Percentiles rank a stretch among this genome's conserved stretches.
Conservation (phyloP, 1,284 basidiomycete species). For the Melampsora americana region DNA sequence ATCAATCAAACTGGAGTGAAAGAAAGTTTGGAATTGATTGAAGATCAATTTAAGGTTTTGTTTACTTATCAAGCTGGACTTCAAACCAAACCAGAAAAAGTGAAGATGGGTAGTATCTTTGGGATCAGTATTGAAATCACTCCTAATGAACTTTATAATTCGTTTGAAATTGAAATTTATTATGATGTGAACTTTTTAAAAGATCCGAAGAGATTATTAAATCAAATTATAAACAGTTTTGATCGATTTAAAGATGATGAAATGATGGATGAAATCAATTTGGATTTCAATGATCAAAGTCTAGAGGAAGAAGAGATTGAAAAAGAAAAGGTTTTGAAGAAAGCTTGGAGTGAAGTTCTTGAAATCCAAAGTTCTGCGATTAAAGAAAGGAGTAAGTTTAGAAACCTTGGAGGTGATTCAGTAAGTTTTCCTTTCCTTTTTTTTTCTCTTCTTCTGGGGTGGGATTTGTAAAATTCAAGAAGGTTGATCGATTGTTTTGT, state of each 20-base stretch:
- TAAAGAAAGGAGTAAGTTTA: conserved; percentile 44
- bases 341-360: conserved; percentile 46
- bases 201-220: neutral
- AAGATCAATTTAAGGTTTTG: conserved; percentile 46
- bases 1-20: conserved; percentile 12
- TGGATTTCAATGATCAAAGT: neutral
- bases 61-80: conserved; percentile 48
- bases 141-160: neutral
- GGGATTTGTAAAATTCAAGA: too few relatives aligned
- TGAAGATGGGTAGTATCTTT: conserved; percentile 33
- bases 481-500: neutral
- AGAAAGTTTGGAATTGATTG: neutral
- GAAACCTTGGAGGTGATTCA: conserved; percentile 49
- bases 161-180: neutral
- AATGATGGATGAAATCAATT: neutral
- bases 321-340: conserved; percentile 18
- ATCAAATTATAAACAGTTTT: neutral
- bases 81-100: conserved; percentile 6
- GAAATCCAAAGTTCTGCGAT: conserved; percentile 23
- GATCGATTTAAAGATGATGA: neutral
- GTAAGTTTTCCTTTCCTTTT: conserved; percentile 31
- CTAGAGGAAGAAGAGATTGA: neutral
- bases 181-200: conserved; percentile 26
- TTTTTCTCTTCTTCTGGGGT: too few relatives aligned
- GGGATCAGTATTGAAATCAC: conserved; percentile 11